Base-by-base conservation (phyloP, 176 grass and related monocot species). In the sorghum (Sorghum bicolor) region DNA sequence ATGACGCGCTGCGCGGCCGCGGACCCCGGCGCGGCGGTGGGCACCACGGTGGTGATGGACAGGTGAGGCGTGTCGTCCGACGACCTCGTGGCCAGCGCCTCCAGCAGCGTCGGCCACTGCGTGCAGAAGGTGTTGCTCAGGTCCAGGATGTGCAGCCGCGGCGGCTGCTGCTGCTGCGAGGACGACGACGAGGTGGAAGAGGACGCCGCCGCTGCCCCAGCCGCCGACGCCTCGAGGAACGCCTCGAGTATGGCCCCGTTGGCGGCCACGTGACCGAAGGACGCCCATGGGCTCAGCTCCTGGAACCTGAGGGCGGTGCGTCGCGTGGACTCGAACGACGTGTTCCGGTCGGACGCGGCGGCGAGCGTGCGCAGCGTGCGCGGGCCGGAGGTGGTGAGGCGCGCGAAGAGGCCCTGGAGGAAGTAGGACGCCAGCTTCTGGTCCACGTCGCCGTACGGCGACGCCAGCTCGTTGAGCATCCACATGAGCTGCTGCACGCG, bases 81-180 rank as follows among this genome's bases (percentile, higher is more conserved):
- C 0, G 95, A 97, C 6, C 90, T 81, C 34, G 95, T 94, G 19
- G 95, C 95, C 15, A 97, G 82, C 20, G 92, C 95, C 78, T 97
- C 95, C 1, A 97, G 92, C 25, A 97, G 88, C 36, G 95, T 97
- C n/a, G 95, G 95, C 95, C 95, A 97, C 91, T 97, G 92, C 44
- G 95, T 97, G 85, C 92, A 97, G 82, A 97, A 97, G 44, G 95
- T 94, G 68, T 90, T 97, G 86, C 95, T 97, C 1, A 97, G 87
- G 83, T 97, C 95, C 33, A 97, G 93, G 86, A 97, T 97, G 82
- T 97, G 95, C 32, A 97, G 84, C 84, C 89, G 74, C 76, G 78
- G 86, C 24, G 80, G 65, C 73, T 77, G 76, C 45, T 86, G 82
- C 22, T n/a, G n/a, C n/a, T n/a, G n/a, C n/a, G n/a, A n/a, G n/a